A percentile compares a stretch with the other conserved stretches of the same genome.
Conservation (phyloP, 768 basidiomycete species). For the Hortiboletus flavorubellus region DNA sequence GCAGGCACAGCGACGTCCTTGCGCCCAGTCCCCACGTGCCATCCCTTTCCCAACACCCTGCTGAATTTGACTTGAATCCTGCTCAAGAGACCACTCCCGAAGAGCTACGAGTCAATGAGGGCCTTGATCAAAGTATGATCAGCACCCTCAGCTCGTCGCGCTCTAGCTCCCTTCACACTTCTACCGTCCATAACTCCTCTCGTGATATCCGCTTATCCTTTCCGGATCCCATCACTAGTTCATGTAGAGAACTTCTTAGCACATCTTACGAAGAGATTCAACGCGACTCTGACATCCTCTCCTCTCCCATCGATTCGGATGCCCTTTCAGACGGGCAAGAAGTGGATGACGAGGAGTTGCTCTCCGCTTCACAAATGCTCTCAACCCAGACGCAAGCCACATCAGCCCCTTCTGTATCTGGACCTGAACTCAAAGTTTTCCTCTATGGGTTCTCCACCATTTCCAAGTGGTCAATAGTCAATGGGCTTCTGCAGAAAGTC, state of each 20-base stretch:
- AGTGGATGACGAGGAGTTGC: slow-evolving; percentile 34
- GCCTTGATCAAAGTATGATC: slow-evolving; percentile 78
- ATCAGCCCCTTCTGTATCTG: slow-evolving; percentile 21
- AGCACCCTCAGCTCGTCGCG: slow-evolving; percentile 76
- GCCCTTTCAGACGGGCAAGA: slow-evolving; percentile 12
- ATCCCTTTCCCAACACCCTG: slow-evolving; percentile 15
- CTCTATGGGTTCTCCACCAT: slow-evolving; percentile 63
- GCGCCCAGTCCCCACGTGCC: slow-evolving; percentile 23
- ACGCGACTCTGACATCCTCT: slow-evolving; percentile 35
- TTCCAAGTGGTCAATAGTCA: slow-evolving; percentile 60
- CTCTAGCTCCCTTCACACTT: slow-evolving; percentile 53
- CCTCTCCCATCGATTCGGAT: slow-evolving; percentile 20
- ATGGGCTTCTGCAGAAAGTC: slow-evolving; percentile 56
- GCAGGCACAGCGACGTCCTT: slow-evolving; percentile 18
- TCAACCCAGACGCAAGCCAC: slow-evolving; percentile 33
- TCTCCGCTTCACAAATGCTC: slow-evolving; percentile 19
- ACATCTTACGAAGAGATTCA: slow-evolving; percentile 55
- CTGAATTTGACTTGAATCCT: slow-evolving; percentile 27
- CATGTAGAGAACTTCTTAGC: slow-evolving; percentile 54
- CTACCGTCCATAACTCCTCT: slow-evolving; percentile 56
- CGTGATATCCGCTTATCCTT: slow-evolving; percentile 79
- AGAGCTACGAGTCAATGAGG: slow-evolving; percentile 68
- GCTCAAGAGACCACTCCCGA: slow-evolving; percentile 44
- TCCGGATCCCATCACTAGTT: slow-evolving; percentile 78
- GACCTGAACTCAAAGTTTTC: slow-evolving; percentile 53